Evolutionary conservation across 2,329 filamentous ascomycete species (phyloP), one percentile per base, ranked within the genome.

Genomic region (Penicillium sp.): DNA sequence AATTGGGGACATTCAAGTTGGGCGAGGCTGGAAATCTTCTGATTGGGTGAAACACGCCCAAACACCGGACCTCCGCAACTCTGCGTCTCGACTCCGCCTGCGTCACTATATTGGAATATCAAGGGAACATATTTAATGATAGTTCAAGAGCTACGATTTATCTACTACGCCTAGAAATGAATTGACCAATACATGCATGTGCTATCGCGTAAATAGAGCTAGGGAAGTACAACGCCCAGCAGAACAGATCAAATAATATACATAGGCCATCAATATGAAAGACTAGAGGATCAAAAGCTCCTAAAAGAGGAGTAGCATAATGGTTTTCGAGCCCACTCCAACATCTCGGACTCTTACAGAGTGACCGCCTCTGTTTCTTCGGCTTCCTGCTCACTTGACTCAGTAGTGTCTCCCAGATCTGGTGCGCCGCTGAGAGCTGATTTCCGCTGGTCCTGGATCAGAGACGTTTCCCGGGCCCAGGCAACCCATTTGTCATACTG

Each of bases 401-500:
- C 71, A 48, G 73, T 69, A 38, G 62, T 64, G 13, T 72, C 72
- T 11, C 72, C 74, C 50, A 76, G 73, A 39, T 76, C 76, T 4
- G 71, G 68, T 3, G 67, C 67, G 52, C 75, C 76, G 44, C 66
- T 65, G 51, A 77, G 73, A n/a, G 76, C 74, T 16, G 80, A 81
- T 21, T 73, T 68, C 58, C 75, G 73, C 59, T 82, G 78, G 58
- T 80, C 78, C 60, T 78, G 67, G 5, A 79, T 64, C 38, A 79
- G 77, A 38, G 81, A 77, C 70, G 85, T 78, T 62, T 78, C 72
- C 58, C 74, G 72, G 9, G 92, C 91, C 90, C 91, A 96, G 27
- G 70, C 69, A 82, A 92, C 93, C 94, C 94, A 99, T 61, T 81
- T 79, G 75, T 97, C 90, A 74, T 87, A 96, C 59, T 86, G 81